A percentile compares a stretch with the other conserved stretches of the same genome.
phyloP scores from a whole-genome alignment of 2,329 filamentous ascomycete species.

The Gaeumannomyces tritici region DNA sequence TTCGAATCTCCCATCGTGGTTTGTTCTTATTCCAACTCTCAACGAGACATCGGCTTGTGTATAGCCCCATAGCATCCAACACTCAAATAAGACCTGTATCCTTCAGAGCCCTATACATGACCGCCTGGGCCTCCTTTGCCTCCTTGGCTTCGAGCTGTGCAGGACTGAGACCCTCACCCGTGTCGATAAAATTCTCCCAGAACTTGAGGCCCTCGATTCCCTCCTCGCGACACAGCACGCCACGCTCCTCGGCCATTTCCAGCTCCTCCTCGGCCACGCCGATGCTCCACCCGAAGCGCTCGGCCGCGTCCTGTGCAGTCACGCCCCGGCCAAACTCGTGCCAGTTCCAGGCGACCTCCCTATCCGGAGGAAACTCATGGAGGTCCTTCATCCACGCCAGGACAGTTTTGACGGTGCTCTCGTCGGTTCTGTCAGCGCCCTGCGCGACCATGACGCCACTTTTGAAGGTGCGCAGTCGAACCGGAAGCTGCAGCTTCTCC shows the following conservation, averaged over 20 bases:
- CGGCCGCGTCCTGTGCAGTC: conserved; percentile 80
- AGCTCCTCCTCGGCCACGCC: conserved; percentile 92
- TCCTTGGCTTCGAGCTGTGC: conserved; percentile 13
- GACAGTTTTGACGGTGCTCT: conserved; percentile 73
- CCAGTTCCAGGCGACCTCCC: conserved; percentile 68
- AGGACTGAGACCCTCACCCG: conserved; percentile 24
- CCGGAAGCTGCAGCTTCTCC: conserved; percentile 77
- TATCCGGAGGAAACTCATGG: conserved; percentile 53
- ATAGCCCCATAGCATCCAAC: no score
- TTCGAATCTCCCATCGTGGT: no score
- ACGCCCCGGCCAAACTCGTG: conserved; percentile 70
- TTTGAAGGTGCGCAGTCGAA: conserved; percentile 80
- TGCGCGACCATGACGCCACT: conserved; percentile 94
- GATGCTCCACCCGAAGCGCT: conserved; percentile 92
- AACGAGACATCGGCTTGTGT: no score
- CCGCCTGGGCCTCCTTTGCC: conserved; percentile 26
- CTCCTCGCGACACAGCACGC: conserved; percentile 81
- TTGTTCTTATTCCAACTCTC: no score
- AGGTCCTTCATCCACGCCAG: conserved; percentile 69
- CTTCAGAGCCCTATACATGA: conserved; percentile 31
- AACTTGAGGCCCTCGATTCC: conserved; percentile 85
- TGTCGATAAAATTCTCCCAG: conserved; percentile 71
- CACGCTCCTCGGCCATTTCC: conserved; percentile 92
- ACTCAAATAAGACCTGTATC: conserved; percentile 28
- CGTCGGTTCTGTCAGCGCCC: conserved; percentile 77